Percentiles rank a stretch among this genome's conserved stretches.
phyloP scores from a whole-genome alignment of 2,329 filamentous ascomycete species.

The Fusarium continuum region DNA sequence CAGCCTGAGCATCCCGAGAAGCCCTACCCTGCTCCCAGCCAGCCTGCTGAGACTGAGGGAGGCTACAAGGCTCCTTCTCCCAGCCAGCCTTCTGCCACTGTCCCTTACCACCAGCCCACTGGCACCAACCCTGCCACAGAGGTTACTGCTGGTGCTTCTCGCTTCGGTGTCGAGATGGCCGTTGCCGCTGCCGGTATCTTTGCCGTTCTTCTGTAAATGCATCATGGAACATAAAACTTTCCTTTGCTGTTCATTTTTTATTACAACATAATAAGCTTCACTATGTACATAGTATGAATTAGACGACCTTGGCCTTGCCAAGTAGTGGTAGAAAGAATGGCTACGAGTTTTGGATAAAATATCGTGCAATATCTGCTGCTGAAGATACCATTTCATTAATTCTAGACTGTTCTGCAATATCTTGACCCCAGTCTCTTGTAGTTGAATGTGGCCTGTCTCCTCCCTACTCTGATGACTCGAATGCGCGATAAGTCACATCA shows the following conservation, averaged over 20 bases:
- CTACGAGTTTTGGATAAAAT: constrained; percentile 39
- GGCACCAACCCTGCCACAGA: constrained; percentile 32
- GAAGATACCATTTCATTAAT: constrained; percentile 25
- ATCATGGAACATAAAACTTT: constrained; percentile 28
- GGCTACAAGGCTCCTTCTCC: constrained; percentile 18
- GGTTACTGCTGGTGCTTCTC: constrained; percentile 47
- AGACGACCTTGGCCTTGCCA: constrained; percentile 38
- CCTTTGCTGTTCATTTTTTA: constrained; percentile 37
- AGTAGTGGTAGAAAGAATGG: constrained; percentile 39
- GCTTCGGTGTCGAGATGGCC: constrained; percentile 44
- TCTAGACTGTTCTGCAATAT: neutral
- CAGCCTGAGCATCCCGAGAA: constrained; percentile 5
- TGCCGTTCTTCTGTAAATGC: constrained; percentile 48
- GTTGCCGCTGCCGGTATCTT: constrained; percentile 47
- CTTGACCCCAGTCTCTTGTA: neutral
- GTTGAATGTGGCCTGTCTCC: too few relatives aligned
- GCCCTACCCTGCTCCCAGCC: constrained; percentile 15
- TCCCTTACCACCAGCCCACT: constrained; percentile 31
- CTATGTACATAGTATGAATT: constrained; percentile 45
- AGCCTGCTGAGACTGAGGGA: constrained; percentile 15
- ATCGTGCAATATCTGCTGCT: constrained; percentile 12
- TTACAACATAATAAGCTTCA: constrained; percentile 43
- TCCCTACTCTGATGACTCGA: accelerated
- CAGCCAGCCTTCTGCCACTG: constrained; percentile 36
- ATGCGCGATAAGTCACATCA: neutral